Evolutionary conservation across 108 stramenopile genomes (phyloP).

Genomic region (Cylindrotheca fusiformis): DNA sequence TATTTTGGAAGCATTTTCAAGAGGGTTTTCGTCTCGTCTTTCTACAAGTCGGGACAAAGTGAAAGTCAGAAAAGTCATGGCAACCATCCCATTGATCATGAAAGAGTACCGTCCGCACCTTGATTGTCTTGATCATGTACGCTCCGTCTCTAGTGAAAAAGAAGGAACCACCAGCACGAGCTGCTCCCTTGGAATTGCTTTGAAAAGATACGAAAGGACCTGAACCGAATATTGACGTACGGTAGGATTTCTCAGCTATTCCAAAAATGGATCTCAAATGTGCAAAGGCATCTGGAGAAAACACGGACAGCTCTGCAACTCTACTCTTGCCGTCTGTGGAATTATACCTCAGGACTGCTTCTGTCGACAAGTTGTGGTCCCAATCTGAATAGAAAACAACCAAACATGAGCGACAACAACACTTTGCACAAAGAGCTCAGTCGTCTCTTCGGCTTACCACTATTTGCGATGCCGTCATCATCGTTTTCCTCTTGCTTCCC

Average conservation of each 20-base stretch:
- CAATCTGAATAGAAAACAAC: not conserved
- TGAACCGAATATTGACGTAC: conserved; percentile 47
- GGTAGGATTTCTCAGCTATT: conserved; percentile 54
- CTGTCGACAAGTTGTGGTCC: conserved; percentile 14
- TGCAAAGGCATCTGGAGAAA: conserved; percentile 60
- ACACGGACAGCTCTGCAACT: conserved; percentile 43
- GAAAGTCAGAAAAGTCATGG: not conserved
- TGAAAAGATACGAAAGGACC: conserved; percentile 80
- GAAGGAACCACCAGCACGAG: conserved; percentile 71
- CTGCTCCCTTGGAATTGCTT: conserved; percentile 86
- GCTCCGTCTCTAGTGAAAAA: conserved; percentile 87
- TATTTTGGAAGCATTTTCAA: conserved; percentile 76
- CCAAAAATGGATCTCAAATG: conserved; percentile 67
- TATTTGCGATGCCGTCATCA: too few relatives aligned
- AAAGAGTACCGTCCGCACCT: conserved; percentile 18
- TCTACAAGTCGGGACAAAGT: conserved; percentile 1
- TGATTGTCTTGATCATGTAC: conserved; percentile 89
- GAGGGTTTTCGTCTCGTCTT: conserved; percentile 68
- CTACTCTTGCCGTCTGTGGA: not conserved
- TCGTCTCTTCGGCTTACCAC: too few relatives aligned
- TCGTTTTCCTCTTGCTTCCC: too few relatives aligned
- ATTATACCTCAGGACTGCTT: conserved; percentile 10
- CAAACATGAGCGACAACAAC: too few relatives aligned
- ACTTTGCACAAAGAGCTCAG: too few relatives aligned
- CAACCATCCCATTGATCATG: not conserved